phyloP scores from a whole-genome alignment of 148 eudicot genomes.

The Chenopodium formosanum region DNA sequence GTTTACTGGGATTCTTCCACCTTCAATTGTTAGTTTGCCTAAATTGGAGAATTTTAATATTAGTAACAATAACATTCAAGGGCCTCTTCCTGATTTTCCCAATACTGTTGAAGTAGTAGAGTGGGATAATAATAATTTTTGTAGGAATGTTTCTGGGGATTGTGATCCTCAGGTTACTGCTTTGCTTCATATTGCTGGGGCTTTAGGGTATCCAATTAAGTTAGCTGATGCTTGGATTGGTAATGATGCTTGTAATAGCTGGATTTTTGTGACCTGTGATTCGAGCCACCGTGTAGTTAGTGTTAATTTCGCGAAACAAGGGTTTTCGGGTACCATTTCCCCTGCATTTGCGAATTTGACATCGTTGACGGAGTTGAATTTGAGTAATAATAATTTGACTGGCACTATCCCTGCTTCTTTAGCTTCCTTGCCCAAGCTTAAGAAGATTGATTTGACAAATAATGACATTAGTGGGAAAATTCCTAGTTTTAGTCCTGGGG shows the following conservation, averaged over 20 bases:
- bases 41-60: conserved; percentile 33
- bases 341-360: conserved; percentile 52
- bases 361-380: conserved; percentile 35
- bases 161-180: conserved; percentile 51
- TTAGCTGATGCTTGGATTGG: conserved; percentile 40
- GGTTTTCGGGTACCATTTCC: conserved; percentile 47
- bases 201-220: conserved; percentile 39
- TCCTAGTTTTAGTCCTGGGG: conserved; percentile 33
- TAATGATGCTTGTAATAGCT: conserved; percentile 44
- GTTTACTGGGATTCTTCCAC: conserved; percentile 48
- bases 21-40: conserved; percentile 31
- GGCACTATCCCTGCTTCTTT: conserved; percentile 46
- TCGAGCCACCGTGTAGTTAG: conserved; percentile 26
- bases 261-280: conserved; percentile 49
- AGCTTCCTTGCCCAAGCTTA: conserved; percentile 39
- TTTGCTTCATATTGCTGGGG: conserved; percentile 40
- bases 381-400: conserved; percentile 54
- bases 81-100: conserved; percentile 35
- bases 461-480: conserved; percentile 53
- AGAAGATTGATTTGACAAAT: conserved; percentile 45
- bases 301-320: conserved; percentile 45
- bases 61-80: conserved; percentile 51
- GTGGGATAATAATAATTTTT: conserved; percentile 34
- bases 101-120: background rate
- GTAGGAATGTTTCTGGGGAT: conserved; percentile 32